Percentiles rank a stretch among this genome's conserved stretches.
phyloP scores from a whole-genome alignment of 805 yeast genomes.

The Zygosaccharomyces rouxii region DNA sequence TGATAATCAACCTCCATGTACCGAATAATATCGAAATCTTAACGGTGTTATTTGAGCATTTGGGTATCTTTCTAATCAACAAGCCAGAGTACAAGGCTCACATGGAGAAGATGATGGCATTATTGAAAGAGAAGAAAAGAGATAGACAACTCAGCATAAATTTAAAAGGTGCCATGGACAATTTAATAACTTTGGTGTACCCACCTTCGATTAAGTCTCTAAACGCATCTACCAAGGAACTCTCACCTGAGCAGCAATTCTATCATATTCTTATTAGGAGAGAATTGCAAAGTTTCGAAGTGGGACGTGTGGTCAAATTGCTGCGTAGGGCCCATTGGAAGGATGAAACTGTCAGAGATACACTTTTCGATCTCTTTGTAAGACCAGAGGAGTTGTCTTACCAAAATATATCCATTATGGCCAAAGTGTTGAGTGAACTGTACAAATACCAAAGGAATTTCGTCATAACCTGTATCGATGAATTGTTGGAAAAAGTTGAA shows the following conservation, averaged over 20 bases:
- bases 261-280: constrained; percentile 47
- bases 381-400: constrained; percentile 59
- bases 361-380: constrained; percentile 43
- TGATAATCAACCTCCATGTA: constrained; percentile 49
- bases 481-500: constrained; percentile 56
- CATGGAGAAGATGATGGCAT: constrained; percentile 59
- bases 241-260: constrained; percentile 45
- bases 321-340: constrained; percentile 46
- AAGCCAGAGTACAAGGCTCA: constrained; percentile 51
- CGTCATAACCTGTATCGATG: constrained; percentile 50
- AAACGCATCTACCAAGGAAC: constrained; percentile 23
- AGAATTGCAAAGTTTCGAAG: constrained; percentile 43
- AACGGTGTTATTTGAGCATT: constrained; percentile 63
- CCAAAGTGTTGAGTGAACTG: constrained; percentile 42
- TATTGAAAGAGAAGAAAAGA: constrained; percentile 48
- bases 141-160: constrained; percentile 48
- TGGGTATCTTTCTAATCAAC: constrained; percentile 62
- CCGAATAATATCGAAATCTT: constrained; percentile 65
- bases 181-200: constrained; percentile 49
- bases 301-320: constrained; percentile 35
- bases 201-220: constrained; percentile 47
- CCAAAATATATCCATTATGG: constrained; percentile 49
- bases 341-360: constrained; percentile 34
- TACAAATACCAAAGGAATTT: constrained; percentile 39
- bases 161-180: constrained; percentile 55